phyloP scores from a whole-genome alignment of 2,329 filamentous ascomycete species.

The Aureobasidium melanogenum region DNA sequence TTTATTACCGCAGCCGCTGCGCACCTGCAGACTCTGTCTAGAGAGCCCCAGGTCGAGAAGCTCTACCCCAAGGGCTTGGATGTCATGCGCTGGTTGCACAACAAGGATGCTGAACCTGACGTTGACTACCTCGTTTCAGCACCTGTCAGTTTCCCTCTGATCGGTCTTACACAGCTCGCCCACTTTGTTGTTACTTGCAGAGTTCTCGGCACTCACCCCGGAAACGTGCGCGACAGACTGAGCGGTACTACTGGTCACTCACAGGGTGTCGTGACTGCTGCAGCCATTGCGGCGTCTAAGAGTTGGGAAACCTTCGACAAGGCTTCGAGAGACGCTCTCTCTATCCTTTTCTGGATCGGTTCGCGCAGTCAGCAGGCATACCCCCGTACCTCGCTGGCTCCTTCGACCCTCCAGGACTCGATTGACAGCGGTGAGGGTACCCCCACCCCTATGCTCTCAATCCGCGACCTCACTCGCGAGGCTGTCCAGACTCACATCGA shows the following conservation, averaged over 20 bases:
- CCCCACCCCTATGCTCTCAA: slow-evolving; percentile 95
- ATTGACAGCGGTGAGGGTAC: slow-evolving; percentile 89
- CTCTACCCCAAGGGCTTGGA: slow-evolving; percentile 96
- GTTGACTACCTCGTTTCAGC: slow-evolving; percentile 90
- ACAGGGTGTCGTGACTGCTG: slow-evolving; percentile 89
- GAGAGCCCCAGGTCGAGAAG: slow-evolving; percentile 82
- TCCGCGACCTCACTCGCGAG: slow-evolving; percentile 78
- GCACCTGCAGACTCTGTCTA: slow-evolving; percentile 74
- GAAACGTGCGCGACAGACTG: slow-evolving; percentile 75
- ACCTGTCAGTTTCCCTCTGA: slow-evolving; percentile 90
- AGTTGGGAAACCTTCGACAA: slow-evolving; percentile 89
- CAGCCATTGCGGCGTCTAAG: slow-evolving; percentile 79
- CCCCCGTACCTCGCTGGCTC: slow-evolving; percentile 86
- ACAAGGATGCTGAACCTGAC: slow-evolving; percentile 83
- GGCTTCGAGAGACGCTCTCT: slow-evolving; percentile 69
- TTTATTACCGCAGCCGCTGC: slow-evolving; percentile 74
- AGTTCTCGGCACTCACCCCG: slow-evolving; percentile 79
- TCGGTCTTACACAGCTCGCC: slow-evolving; percentile 89
- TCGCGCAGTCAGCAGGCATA: slow-evolving; percentile 95
- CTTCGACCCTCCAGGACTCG: slow-evolving; percentile 84
- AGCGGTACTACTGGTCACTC: slow-evolving; percentile 91
- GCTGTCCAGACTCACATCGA: slow-evolving; percentile 96
- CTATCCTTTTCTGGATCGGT: slow-evolving; percentile 97
- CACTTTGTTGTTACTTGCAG: slow-evolving; percentile 95
- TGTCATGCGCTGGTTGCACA: slow-evolving; percentile 85